Conservation (phyloP, 139 green algal genomes). For the Tetraselmis striata region DNA sequence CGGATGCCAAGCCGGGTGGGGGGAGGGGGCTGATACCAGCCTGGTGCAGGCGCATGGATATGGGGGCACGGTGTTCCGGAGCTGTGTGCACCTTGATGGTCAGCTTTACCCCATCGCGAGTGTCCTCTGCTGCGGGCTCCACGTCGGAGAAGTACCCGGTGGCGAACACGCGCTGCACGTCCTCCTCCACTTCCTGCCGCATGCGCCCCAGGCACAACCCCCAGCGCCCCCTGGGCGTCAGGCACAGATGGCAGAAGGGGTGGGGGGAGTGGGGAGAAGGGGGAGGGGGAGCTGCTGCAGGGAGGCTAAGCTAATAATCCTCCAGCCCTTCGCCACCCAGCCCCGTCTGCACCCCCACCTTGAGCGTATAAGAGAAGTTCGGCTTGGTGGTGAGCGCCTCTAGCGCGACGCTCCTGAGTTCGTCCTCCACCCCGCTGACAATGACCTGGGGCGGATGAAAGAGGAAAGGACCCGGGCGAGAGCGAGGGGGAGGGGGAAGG, state of each 20-base stretch:
- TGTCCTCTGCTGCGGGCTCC: constrained; percentile 76
- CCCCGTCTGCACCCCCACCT: too few relatives aligned
- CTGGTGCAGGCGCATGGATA: too few relatives aligned
- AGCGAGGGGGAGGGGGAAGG: not conserved
- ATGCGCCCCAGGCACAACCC: too few relatives aligned
- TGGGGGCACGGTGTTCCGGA: too few relatives aligned
- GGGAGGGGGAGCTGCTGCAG: too few relatives aligned
- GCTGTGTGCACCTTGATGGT: constrained; percentile 72
- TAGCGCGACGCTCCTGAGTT: constrained; percentile 59
- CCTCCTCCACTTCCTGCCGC: constrained; percentile 62
- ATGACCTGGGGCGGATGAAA: constrained; percentile 47
- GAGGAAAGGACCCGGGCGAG: not conserved
- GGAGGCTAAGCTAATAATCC: too few relatives aligned
- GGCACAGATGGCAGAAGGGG: not conserved
- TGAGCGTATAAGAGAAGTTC: constrained; percentile 89
- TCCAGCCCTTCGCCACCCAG: too few relatives aligned
- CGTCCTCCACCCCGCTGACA: constrained; percentile 56
- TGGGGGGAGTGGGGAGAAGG: not conserved
- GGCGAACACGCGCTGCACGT: constrained; percentile 79
- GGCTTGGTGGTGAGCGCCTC: constrained; percentile 62
- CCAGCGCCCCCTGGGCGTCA: not conserved
- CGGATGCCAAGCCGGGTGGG: too few relatives aligned
- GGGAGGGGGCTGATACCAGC: too few relatives aligned
- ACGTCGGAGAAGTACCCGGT: constrained; percentile 80
- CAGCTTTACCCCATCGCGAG: constrained; percentile 86